Evolutionary conservation across 139 green algal genomes (phyloP), one percentile per base, ranked within the genome.

Genomic region (Desmodesmus armatus): DNA sequence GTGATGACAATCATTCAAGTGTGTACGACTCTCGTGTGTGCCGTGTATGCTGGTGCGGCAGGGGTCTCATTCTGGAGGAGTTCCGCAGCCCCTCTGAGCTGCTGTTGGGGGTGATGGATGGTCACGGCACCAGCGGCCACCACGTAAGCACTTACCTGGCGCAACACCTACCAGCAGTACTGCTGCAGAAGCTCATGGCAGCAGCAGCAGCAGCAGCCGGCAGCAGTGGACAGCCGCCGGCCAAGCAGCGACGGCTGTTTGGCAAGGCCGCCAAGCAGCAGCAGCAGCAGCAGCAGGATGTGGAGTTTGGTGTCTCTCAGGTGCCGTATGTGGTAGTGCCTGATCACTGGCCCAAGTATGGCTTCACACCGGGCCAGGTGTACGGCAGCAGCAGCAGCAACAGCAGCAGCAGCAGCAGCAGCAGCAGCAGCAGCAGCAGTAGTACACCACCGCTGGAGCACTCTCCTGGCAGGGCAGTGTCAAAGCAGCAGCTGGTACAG

Each of bases 71-170:
- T 27, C 35, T 84, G 62, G n/a, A 84, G 78, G 40, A 76, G 39
- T 84, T 84, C 44, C 41, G 78, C 29, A 76, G 78, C 47, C 25
- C 25, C 9, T n/a, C 47, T 23, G 78, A 86, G 51, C 27, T 86
- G 51, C 69, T 86, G 25, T 13, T 86, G 13, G 80, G 80, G 2
- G 80, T 86, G 1, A 77, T 86, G 44, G 80, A 86, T 21, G 80
- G 80, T 41, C 80, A 86, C 1, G 80, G 80, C 5, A 69, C 31
- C 1, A 69, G 55, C 5, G 79, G 79, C 15, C 79, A 85, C 23
- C 47, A 78, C 19, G 79, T 85, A 29, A 77, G 62, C 35, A 77
- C 43, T 29, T 85, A 63, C 44, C 41, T 85, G 1, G 43, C 63
- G 25, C 62, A 75, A 41, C 79, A 85, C 79, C 79, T 85, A 17